Base-by-base conservation (phyloP, 495 filamentous ascomycete genomes). In the Annulohypoxylon moriforme region DNA sequence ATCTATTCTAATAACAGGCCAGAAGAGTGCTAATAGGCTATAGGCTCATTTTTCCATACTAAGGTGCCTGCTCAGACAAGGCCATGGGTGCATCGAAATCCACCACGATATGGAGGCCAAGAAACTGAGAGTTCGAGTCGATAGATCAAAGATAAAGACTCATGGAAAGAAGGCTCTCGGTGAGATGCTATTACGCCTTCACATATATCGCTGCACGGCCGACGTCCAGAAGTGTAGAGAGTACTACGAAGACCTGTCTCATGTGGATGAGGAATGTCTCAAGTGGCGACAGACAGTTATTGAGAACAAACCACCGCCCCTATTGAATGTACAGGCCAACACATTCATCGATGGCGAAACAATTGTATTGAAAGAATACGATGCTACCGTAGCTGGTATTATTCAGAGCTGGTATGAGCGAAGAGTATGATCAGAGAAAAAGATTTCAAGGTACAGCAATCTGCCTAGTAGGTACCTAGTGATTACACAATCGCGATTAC, bases 141-240 rank as follows among this genome's bases (percentile, higher is more conserved):
- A 85, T 42, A 74, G 75, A 3, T 66, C 66, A 10, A 81, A 79
- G 59, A 81, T 84, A 34, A 13, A 66, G 14, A 55, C 27, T 1
- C 73, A 86, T 36, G 82, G 80, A 0, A 84, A 82, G 56, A 76
- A 77, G 0, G 83, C 80, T 11, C 74, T 86, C 18, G 82, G 79
- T 38, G 68, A 70, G 13, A 79, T 85, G 76, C 76, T 86, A 7
- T 65, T 81, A 24, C 75, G 67, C 11, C 67, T 85, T 14, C 82
- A 87, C 60, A 83, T 85, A 38, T 83, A 81, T 62, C 80, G 82
- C 10, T 85, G 77, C 55, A 86, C 84, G 16, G 84, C 83, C 0
- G 81, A 86, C 67, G 77, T 79, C 4, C 60, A 75, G 4, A 67
- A 64, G 18, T 83, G 81, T 60, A 73, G 78, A 1, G 42, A 61